Evolutionary conservation across 495 filamentous ascomycete species (phyloP), one percentile per base, ranked within the genome.

Genomic region (Aspergillus indologenus): DNA sequence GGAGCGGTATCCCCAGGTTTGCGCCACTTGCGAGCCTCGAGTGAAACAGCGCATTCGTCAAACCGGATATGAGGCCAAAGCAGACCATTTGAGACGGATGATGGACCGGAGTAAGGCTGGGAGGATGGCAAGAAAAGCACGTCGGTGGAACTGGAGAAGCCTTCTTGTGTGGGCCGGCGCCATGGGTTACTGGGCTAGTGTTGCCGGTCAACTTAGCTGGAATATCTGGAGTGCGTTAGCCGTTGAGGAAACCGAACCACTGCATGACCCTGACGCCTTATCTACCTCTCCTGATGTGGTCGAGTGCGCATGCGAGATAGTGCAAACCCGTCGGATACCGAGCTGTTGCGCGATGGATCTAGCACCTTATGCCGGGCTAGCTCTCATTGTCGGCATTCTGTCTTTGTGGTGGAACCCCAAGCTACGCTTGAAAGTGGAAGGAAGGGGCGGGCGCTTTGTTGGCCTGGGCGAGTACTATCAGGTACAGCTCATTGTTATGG

Each of bases 1-100:
- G 71, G 75, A 85, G 59, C 80, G 83, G 50, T 96, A 94, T 71
- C 92, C 92, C 12, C 90, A 92, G 65, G 84, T 95, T 26, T 96
- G 92, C 76, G 82, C 79, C 52, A 75, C 83, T 18, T 96, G 92
- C 69, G 85, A 87, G 59, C 85, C 86, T 7, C 77, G 69, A 31
- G 90, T 90, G 19, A 79, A 80, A 44, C 68, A 79, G 55, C 82
- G 84, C 58, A 85, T 96, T 21, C 76, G 83, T 34, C 74, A 83
- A 58, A 82, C 90, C 3, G 83, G 79, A 0, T 93, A 93, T 70
- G 86, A 85, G 43, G 91, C 90, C 12, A 90, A 91, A 68, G 83
- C 90, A 20, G 89, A 94, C 68, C 79, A 89, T 63, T 73, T 94
- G 26, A 72, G 88, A 53, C 83, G 86, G 59, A 82, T 88, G 79